Conservation (phyloP, 192 early-diverging fungal species). For the Anaeromyces robustus region DNA sequence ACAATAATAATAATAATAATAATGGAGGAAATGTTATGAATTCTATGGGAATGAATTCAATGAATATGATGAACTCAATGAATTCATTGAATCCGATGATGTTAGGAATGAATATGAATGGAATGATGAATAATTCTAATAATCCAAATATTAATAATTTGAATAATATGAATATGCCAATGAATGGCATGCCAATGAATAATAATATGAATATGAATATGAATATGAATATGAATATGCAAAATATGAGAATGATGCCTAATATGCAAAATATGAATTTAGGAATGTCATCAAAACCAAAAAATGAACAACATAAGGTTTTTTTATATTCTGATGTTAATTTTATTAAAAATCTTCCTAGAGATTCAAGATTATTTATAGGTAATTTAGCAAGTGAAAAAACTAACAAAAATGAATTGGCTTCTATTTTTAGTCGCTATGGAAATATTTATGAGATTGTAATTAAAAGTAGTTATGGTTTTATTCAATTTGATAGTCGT, state of each 20-base stretch:
- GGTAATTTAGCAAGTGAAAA: conserved; percentile 28
- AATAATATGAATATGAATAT: not conserved
- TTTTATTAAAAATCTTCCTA: conserved; percentile 3
- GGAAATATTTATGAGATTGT: conserved; percentile 35
- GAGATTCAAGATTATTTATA: conserved; percentile 24
- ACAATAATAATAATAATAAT: not conserved
- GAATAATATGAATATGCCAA: not conserved
- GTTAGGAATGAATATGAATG: not conserved
- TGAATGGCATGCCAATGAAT: not conserved
- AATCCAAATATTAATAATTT: not conserved
- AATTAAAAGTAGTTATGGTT: conserved; percentile 26
- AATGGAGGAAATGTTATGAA: not conserved
- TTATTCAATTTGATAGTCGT: conserved; percentile 31
- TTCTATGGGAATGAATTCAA: not conserved
- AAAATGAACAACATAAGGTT: not conserved
- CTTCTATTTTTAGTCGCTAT: conserved; percentile 30
- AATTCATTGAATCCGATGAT: not conserved
- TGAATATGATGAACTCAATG: not conserved
- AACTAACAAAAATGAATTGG: conserved; percentile 21
- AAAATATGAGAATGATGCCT: not conserved
- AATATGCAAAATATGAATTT: not conserved
- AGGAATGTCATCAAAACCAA: not conserved
- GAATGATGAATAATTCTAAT: not conserved
- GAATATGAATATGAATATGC: not conserved
- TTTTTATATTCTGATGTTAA: not conserved